Evolutionary conservation across 192 early-diverging fungal species (phyloP).

Genomic region (Coemansia reversa): DNA sequence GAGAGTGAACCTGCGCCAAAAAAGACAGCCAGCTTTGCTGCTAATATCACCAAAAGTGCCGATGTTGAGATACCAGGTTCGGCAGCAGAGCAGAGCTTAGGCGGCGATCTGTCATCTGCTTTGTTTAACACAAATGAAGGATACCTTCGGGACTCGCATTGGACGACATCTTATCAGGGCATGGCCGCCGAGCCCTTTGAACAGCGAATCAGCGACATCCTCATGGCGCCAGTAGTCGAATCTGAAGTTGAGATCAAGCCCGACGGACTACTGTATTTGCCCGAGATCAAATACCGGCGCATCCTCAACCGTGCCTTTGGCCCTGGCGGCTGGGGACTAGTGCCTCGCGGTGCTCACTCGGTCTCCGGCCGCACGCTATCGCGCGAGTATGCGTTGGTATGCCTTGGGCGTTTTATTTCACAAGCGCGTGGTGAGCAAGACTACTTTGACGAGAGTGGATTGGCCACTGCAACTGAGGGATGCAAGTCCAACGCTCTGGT

Average conservation of each 20-base stretch:
- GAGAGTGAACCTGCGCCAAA: background rate
- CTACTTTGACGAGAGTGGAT: slow-evolving; percentile 71
- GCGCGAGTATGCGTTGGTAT: slow-evolving; percentile 89
- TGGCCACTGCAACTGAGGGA: slow-evolving; percentile 84
- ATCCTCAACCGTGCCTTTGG: slow-evolving; percentile 94
- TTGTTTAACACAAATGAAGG: slow-evolving; percentile 47
- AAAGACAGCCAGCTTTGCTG: background rate
- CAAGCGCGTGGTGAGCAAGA: slow-evolving; percentile 95
- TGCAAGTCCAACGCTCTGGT: slow-evolving; percentile 92
- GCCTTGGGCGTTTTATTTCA: slow-evolving; percentile 84
- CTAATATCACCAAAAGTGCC: background rate
- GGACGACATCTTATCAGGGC: slow-evolving; percentile 74
- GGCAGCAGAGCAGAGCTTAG: slow-evolving; percentile 1
- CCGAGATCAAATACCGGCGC: slow-evolving; percentile 97
- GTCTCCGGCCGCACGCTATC: slow-evolving; percentile 74
- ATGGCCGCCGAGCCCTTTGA: slow-evolving; percentile 75
- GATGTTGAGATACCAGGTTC: slow-evolving; percentile 3
- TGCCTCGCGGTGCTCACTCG: slow-evolving; percentile 87
- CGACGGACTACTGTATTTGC: slow-evolving; percentile 91
- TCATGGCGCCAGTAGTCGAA: slow-evolving; percentile 70
- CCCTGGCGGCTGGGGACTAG: slow-evolving; percentile 87
- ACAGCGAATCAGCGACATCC: slow-evolving; percentile 62
- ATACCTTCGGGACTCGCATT: slow-evolving; percentile 49
- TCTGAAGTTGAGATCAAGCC: slow-evolving; percentile 92
- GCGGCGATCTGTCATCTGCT: slow-evolving; percentile 28